phyloP scores from a whole-genome alignment of 305 asterid genomes.

The Ajuga reptans region DNA sequence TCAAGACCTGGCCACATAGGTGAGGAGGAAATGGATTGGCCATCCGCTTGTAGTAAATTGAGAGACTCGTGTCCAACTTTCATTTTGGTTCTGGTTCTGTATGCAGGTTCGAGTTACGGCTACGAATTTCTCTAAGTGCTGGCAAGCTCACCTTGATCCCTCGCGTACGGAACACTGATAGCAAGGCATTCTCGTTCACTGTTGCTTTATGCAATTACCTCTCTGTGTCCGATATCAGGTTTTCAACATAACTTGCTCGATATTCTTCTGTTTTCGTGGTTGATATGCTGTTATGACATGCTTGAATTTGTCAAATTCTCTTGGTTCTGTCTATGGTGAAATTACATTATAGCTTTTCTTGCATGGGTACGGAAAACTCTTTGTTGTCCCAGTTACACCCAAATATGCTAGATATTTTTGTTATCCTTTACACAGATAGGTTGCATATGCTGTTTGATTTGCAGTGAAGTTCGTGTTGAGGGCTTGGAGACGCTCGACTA shows the following conservation, averaged over 20 bases:
- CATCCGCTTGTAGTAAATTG: not conserved
- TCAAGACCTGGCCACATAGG: constrained; percentile 81
- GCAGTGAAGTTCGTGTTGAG: constrained; percentile 92
- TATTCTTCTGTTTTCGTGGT: constrained; percentile 14
- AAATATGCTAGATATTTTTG: constrained; percentile 23
- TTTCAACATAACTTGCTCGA: not conserved
- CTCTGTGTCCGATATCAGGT: constrained; percentile 50
- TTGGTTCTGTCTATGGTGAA: not conserved
- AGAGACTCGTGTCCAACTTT: not conserved
- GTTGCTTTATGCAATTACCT: constrained; percentile 68
- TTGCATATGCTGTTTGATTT: constrained; percentile 40
- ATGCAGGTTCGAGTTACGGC: constrained; percentile 72
- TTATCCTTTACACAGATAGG: constrained; percentile 34
- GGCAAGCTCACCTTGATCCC: constrained; percentile 75
- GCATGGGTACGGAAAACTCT: constrained; percentile 13
- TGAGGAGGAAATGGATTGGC: constrained; percentile 25
- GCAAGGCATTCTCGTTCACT: constrained; percentile 62
- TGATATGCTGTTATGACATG: constrained; percentile 5
- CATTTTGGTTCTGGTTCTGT: constrained; percentile 22
- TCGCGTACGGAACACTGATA: constrained; percentile 41
- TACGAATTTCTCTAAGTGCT: constrained; percentile 57
- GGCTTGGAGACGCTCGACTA: constrained; percentile 68
- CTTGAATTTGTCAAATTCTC: constrained; percentile 2
- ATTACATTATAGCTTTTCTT: not conserved
- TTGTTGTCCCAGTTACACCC: constrained; percentile 2